Conservation (phyloP, 352 stramenopile species). For the Halophytophthora polymorphica region DNA sequence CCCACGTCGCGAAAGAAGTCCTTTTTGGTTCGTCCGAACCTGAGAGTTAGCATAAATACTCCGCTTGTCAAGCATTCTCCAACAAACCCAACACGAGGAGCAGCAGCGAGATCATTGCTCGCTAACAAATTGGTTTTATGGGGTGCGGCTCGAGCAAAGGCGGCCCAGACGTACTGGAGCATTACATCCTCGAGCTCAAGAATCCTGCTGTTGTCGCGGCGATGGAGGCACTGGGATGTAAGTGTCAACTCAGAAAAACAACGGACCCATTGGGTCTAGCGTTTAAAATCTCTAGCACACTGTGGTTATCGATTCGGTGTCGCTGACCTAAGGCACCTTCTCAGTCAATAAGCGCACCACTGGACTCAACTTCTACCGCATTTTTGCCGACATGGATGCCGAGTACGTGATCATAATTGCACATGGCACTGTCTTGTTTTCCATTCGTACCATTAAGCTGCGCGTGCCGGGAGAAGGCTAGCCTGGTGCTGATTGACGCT, state of each 20-base stretch:
- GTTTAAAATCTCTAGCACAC: too few relatives aligned
- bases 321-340: neutral
- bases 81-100: too few relatives aligned
- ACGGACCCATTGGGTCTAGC: too few relatives aligned
- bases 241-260: neutral
- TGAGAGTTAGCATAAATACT: too few relatives aligned
- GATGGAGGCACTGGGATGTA: slow-evolving; percentile 36
- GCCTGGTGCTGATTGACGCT: neutral
- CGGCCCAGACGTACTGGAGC: slow-evolving; percentile 24
- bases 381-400: slow-evolving; percentile 48
- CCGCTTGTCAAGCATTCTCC: too few relatives aligned
- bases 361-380: slow-evolving; percentile 38
- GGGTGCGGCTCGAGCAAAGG: slow-evolving; percentile 42
- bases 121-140: slow-evolving; percentile 15
- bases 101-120: too few relatives aligned
- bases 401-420: slow-evolving; percentile 27
- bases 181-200: slow-evolving; percentile 36
- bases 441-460: too few relatives aligned
- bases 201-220: slow-evolving; percentile 29
- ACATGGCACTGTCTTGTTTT: too few relatives aligned
- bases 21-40: too few relatives aligned
- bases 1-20: too few relatives aligned
- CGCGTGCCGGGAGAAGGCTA: too few relatives aligned
- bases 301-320: neutral
- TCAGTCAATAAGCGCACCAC: slow-evolving; percentile 36